A percentile compares a stretch with the other conserved stretches of the same genome.
Evolutionary conservation across 257 asterid species (phyloP).

Genomic region (Nicotiana tomentosiformis): DNA sequence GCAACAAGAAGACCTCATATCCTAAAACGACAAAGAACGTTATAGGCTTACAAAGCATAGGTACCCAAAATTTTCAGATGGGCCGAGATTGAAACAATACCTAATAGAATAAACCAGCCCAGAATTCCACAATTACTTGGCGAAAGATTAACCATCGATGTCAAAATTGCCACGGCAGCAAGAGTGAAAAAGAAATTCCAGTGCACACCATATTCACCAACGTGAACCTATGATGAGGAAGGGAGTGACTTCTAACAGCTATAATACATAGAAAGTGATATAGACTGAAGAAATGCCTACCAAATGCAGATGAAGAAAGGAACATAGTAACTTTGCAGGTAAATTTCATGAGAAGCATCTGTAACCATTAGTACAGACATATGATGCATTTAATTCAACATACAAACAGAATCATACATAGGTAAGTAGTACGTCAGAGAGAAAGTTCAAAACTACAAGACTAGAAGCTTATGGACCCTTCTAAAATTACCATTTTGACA

Average conservation of each 20-base stretch:
- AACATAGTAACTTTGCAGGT: not conserved
- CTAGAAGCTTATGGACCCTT: not conserved
- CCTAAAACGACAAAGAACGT: slow-evolving; percentile 38
- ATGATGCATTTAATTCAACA: not conserved
- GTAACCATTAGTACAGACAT: not conserved
- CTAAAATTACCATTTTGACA: not conserved
- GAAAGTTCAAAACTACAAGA: not conserved
- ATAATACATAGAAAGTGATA: not conserved
- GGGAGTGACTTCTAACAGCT: not conserved
- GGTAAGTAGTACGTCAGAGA: not conserved
- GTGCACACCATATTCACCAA: slow-evolving; percentile 95
- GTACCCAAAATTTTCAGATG: slow-evolving; percentile 4
- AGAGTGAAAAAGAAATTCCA: slow-evolving; percentile 99
- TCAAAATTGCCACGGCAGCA: slow-evolving; percentile 78
- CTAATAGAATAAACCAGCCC: slow-evolving; percentile 67
- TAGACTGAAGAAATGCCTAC: not conserved
- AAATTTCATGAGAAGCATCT: slow-evolving; percentile 6
- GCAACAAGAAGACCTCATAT: slow-evolving; percentile 49
- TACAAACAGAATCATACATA: not conserved
- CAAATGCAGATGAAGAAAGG: slow-evolving; percentile 9
- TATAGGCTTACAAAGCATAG: slow-evolving; percentile 17
- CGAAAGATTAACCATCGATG: slow-evolving; percentile 57
- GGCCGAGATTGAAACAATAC: slow-evolving; percentile 29
- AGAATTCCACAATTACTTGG: slow-evolving; percentile 58
- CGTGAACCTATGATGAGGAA: slow-evolving; percentile 66